Conservation (phyloP, 2,329 filamentous ascomycete genomes). For the Hypoxylon sp. region DNA sequence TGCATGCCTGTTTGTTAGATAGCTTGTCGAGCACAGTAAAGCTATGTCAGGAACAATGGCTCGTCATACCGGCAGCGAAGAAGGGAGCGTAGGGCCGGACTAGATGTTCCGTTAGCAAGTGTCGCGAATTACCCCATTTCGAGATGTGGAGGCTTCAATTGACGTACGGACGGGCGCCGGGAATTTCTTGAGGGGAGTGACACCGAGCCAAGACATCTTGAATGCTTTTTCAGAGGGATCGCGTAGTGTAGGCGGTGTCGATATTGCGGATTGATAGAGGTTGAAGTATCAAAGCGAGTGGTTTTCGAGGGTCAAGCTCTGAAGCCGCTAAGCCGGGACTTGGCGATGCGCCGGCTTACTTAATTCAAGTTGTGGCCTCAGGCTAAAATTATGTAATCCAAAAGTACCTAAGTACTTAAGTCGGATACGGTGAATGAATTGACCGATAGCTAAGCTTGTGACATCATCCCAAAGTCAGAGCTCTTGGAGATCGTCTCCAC, state of each 20-base stretch:
- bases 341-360: slow-evolving; percentile 20
- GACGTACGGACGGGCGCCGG: slow-evolving; percentile 82
- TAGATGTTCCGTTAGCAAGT: slow-evolving; percentile 60
- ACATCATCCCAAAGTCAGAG: slow-evolving; percentile 33
- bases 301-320: slow-evolving; percentile 52
- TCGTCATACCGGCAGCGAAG: slow-evolving; percentile 88
- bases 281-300: slow-evolving; percentile 44
- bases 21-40: background rate
- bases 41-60: background rate
- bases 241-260: slow-evolving; percentile 57
- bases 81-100: slow-evolving; percentile 94
- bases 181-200: slow-evolving; percentile 81
- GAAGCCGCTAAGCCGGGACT: slow-evolving; percentile 34
- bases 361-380: background rate
- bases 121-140: slow-evolving; percentile 36
- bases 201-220: slow-evolving; percentile 83
- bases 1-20: slow-evolving; percentile 59
- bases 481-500: slow-evolving; percentile 20
- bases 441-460: slow-evolving; percentile 10
- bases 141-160: slow-evolving; percentile 53
- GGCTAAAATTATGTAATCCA: background rate
- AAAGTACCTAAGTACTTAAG: background rate
- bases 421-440: slow-evolving; percentile 24
- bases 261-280: slow-evolving; percentile 43
- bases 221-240: slow-evolving; percentile 54